Conservation (phyloP, 495 filamentous ascomycete genomes). For the Lentithecium fluviatile region DNA sequence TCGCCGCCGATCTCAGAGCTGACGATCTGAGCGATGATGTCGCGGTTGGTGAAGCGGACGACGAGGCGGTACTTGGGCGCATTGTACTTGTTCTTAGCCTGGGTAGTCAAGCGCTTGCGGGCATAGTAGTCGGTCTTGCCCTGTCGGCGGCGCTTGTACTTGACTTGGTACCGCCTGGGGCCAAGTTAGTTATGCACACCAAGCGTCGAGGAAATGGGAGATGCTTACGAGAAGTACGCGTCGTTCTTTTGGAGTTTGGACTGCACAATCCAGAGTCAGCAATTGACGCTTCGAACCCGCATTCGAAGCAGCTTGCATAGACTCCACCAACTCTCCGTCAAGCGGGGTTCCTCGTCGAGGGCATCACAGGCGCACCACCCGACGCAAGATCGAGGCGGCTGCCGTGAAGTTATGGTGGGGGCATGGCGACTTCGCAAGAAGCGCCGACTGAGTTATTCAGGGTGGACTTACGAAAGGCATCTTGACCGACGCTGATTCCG, state of each 20-base stretch:
- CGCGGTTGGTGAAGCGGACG: conserved; percentile 99
- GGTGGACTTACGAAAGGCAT: conserved; percentile 48
- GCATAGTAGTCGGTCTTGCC: conserved; percentile 99
- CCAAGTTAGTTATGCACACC: conserved; percentile 20
- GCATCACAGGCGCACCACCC: not conserved
- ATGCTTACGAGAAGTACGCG: conserved; percentile 90
- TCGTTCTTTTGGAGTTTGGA: conserved; percentile 94
- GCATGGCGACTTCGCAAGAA: too few species aligned
- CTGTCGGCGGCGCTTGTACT: conserved; percentile 94
- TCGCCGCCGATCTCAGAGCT: conserved; percentile 95
- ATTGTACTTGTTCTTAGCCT: conserved; percentile 99
- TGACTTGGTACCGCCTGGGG: conserved; percentile 81
- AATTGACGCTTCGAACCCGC: conserved; percentile 93
- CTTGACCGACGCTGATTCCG: conserved; percentile 32
- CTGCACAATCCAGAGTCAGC: conserved; percentile 83
- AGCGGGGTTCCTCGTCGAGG: conserved; percentile 17
- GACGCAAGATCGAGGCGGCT: not conserved
- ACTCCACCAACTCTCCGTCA: conserved; percentile 53
- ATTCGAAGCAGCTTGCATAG: conserved; percentile 95
- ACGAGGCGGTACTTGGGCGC: conserved; percentile 99
- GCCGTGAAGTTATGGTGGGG: not conserved
- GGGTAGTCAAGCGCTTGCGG: conserved; percentile 97
- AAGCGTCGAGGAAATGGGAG: conserved; percentile 12
- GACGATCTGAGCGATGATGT: conserved; percentile 97
- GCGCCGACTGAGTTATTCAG: not conserved